These are phyloP conservation scores for Xylariales sp. DNA, from an alignment of 2,329 filamentous ascomycete genomes.

Conservation along the genomic window DNA sequence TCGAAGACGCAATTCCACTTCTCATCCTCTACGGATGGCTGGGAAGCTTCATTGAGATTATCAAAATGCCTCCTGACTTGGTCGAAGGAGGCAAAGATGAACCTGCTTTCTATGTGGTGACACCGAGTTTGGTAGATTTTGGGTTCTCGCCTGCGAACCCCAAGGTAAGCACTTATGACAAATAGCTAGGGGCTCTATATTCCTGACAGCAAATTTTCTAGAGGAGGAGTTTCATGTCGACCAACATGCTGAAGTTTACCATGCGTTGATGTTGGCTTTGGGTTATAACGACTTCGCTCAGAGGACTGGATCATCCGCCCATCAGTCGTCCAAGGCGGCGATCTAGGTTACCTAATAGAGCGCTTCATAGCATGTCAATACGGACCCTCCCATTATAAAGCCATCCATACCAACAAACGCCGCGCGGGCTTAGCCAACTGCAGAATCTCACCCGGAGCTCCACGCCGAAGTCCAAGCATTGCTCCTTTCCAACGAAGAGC, in stretches of 20 bases:
- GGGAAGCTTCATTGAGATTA: slow-evolving; percentile 56
- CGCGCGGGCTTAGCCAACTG: neutral
- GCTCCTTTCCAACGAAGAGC: slow-evolving; percentile 43
- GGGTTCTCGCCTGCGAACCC: slow-evolving; percentile 34
- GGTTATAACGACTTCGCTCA: slow-evolving; percentile 46
- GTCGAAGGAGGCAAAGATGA: slow-evolving; percentile 14
- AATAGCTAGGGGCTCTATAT: slow-evolving; percentile 23
- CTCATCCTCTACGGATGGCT: slow-evolving; percentile 37
- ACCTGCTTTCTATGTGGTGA: slow-evolving; percentile 41
- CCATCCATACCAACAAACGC: slow-evolving; percentile 36
- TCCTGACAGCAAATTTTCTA: neutral
- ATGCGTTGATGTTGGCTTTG: slow-evolving; percentile 54
- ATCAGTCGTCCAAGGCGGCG: slow-evolving; percentile 53
- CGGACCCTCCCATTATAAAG: slow-evolving; percentile 53
- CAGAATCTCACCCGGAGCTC: neutral
- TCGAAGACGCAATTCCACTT: slow-evolving; percentile 30
- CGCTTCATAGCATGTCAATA: slow-evolving; percentile 55
- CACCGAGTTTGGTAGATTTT: slow-evolving; percentile 41
- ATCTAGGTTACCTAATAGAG: slow-evolving; percentile 65
- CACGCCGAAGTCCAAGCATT: slow-evolving; percentile 23
- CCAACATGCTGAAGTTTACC: slow-evolving; percentile 54
- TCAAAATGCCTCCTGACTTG: slow-evolving; percentile 43
- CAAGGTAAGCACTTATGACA: too few species aligned
- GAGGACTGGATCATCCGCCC: neutral
- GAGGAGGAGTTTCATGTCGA: slow-evolving; percentile 45